Evolutionary conservation across 2,329 filamentous ascomycete genomes (phyloP), one percentile per base, ranked within the genome.

Genomic region (Niveomyces coronatus): DNA sequence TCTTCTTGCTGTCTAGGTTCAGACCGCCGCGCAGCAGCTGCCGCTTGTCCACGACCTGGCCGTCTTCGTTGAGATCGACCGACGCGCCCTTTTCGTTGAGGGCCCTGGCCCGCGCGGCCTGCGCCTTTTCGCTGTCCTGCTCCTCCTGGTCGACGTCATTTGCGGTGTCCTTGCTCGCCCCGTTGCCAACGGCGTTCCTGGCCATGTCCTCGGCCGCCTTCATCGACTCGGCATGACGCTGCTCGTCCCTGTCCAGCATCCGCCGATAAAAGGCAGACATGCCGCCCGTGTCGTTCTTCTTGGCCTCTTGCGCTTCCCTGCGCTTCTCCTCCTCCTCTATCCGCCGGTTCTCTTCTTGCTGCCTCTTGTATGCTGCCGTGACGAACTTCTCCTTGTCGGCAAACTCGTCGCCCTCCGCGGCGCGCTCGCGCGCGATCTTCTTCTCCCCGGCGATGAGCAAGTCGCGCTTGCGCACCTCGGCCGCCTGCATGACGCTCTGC

Each of bases 361-460:
- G 84, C 52, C 72, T 70, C 63, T 83, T 85, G 56, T 91, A 93
- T 24, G 84, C 84, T 41, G 78, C 80, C 0, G 85, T 91, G 23
- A 91, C 85, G 48, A 91, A 91, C 58, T 81, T 85, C 54, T 91
- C 85, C 62, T 88, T 91, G 50, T 81, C 85, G 0, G 73, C 81
- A 50, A 78, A 91, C 52, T 82, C 81, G 23, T 89, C 85, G 14
- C 85, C 85, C 55, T 91, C 85, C 1, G 76, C 79, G 50, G 84
- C 84, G 31, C 85, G 71, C 55, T 91, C 85, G 17, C 79, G 71
- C 49, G 83, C 79, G 49, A 91, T 69, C 57, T 83, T 75, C 60
- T 86, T 86, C 61, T 91, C 85, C 53, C 85, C 79, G 3, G 85
- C 85, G 19, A 87, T 79, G 34, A 82, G 67, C 32, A 81, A 74